phyloP scores from a whole-genome alignment of 306 rosid genomes.

The Dryas alaskensis region DNA sequence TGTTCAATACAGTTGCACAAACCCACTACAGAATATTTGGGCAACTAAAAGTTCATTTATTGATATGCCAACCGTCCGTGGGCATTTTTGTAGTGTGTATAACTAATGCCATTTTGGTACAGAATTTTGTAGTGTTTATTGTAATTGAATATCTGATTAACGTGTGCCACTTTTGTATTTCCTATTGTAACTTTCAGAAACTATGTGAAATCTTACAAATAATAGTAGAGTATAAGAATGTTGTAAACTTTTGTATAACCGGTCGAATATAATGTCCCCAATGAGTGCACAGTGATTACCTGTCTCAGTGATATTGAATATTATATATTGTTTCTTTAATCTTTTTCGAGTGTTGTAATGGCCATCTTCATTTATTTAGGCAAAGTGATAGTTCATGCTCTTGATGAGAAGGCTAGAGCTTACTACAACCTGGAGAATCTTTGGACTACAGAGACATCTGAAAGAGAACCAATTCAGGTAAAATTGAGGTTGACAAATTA shows the following conservation, averaged over 20 bases:
- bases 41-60: neutral
- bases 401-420: constrained; percentile 90
- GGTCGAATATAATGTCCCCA: neutral
- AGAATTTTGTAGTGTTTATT: neutral
- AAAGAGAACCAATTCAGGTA: constrained; percentile 55
- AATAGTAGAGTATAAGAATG: neutral
- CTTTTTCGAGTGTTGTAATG: neutral
- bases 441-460: constrained; percentile 52
- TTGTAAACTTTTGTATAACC: too few species aligned
- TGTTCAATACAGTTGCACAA: neutral
- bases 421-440: constrained; percentile 87
- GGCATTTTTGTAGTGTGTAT: neutral
- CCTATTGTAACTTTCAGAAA: neutral
- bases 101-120: neutral
- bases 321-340: constrained; percentile 10
- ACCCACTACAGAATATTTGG: neutral
- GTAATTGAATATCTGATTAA: neutral
- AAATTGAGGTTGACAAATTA: constrained; percentile 11
- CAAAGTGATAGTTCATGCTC: constrained; percentile 83
- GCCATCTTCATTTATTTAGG: constrained; percentile 43
- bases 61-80: neutral
- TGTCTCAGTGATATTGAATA: neutral
- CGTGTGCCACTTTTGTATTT: neutral
- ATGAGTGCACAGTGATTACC: neutral
- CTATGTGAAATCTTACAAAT: neutral